A percentile compares a stretch with the other conserved stretches of the same genome.
These are phyloP conservation scores for Lycium barbarum DNA, from an alignment of 257 asterid genomes.

Conservation along the genomic window DNA sequence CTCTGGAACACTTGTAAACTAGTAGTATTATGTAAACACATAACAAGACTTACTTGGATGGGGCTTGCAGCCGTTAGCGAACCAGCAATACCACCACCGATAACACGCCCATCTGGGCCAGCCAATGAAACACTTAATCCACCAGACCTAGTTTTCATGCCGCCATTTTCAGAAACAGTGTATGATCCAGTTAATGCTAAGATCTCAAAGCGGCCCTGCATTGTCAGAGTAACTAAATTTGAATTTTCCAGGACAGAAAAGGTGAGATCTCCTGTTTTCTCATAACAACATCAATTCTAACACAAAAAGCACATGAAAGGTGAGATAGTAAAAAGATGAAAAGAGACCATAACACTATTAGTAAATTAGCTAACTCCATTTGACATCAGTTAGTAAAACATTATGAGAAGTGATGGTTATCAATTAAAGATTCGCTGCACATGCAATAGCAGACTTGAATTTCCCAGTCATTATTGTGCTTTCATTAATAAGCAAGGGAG, in stretches of 20 bases:
- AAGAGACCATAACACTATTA: neutral
- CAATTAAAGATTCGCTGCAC: neutral
- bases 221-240: neutral
- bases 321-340: no score
- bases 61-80: conserved; percentile 88
- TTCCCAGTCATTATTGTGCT: conserved; percentile 9
- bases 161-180: conserved; percentile 70
- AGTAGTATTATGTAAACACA: neutral
- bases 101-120: conserved; percentile 90
- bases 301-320: conserved; percentile 4
- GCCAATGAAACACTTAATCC: conserved; percentile 90
- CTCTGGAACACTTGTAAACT: neutral
- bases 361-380: neutral
- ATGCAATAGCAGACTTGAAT: neutral
- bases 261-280: neutral
- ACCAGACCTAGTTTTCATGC: conserved; percentile 70
- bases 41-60: conserved; percentile 61
- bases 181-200: conserved; percentile 79
- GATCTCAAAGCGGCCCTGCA: conserved; percentile 98
- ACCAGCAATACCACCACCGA: conserved; percentile 95
- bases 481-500: neutral
- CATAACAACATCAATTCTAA: neutral
- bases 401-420: neutral
- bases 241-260: neutral
- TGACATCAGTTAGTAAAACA: neutral